phyloP scores from a whole-genome alignment of 495 filamentous ascomycete genomes.

The Aspergillus biplanus region DNA sequence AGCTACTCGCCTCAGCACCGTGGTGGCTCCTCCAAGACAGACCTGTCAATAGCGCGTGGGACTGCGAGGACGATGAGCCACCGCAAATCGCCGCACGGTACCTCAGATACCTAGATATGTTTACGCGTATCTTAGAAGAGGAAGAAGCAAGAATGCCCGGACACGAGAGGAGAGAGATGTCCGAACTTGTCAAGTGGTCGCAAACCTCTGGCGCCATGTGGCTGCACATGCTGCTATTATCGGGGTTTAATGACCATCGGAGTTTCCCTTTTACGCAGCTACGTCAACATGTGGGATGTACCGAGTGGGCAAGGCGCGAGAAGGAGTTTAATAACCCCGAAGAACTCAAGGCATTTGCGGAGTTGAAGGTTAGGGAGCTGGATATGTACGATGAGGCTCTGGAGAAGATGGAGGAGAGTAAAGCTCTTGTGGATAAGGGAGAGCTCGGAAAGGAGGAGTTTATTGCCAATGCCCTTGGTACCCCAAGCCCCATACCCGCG shows the following conservation, averaged over 20 bases:
- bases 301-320: slow-evolving; percentile 31
- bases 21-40: slow-evolving; percentile 42
- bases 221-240: slow-evolving; percentile 37
- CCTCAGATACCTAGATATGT: slow-evolving; percentile 37
- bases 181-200: slow-evolving; percentile 36
- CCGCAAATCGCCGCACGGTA: slow-evolving; percentile 31
- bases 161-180: slow-evolving; percentile 33
- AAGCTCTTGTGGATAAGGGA: slow-evolving; percentile 30
- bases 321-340: slow-evolving; percentile 23
- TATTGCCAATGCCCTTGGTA: slow-evolving; percentile 16
- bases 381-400: slow-evolving; percentile 34
- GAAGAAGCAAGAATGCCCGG: slow-evolving; percentile 37
- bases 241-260: slow-evolving; percentile 34
- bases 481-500: not conserved
- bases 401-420: slow-evolving; percentile 32
- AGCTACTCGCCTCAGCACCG: slow-evolving; percentile 39
- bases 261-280: slow-evolving; percentile 37
- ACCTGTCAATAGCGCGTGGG: slow-evolving; percentile 32
- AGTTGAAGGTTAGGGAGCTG: slow-evolving; percentile 28
- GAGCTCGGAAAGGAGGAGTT: slow-evolving; percentile 37
- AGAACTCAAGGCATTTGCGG: slow-evolving; percentile 25
- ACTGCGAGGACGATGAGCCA: slow-evolving; percentile 27
- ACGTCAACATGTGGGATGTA: slow-evolving; percentile 31
- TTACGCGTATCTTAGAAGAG: slow-evolving; percentile 35
- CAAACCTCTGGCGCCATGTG: slow-evolving; percentile 38